Evolutionary conservation across 1,139 yeast genomes (phyloP).

Genomic region (Debaryomycetaceae sp.): DNA sequence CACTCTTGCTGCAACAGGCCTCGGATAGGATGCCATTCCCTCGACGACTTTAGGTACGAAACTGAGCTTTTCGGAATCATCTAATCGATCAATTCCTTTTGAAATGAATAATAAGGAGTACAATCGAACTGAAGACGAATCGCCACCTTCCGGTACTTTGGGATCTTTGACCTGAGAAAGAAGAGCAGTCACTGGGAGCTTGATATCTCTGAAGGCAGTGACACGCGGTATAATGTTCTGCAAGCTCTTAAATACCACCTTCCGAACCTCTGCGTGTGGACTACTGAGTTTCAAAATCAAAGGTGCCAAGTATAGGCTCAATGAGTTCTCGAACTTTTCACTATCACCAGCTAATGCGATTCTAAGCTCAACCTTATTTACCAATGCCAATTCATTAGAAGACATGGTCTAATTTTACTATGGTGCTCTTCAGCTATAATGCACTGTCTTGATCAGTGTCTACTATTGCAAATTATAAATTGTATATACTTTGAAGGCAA

Average conservation of each 20-base stretch:
- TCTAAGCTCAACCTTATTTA: conserved; percentile 78
- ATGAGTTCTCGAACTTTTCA: conserved; percentile 56
- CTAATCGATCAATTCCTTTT: conserved; percentile 57
- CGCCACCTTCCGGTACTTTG: conserved; percentile 36
- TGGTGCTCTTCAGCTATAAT: background rate
- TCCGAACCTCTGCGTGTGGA: conserved; percentile 61
- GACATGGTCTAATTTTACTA: conserved; percentile 22
- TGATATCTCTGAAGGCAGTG: conserved; percentile 50
- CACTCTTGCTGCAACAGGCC: conserved; percentile 51
- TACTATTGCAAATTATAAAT: background rate
- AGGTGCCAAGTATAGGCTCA: conserved; percentile 71
- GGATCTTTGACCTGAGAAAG: conserved; percentile 62
- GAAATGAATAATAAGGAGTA: conserved; percentile 67
- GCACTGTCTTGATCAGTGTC: background rate
- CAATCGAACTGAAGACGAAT: conserved; percentile 53
- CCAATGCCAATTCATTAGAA: conserved; percentile 53
- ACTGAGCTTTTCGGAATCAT: conserved; percentile 24
- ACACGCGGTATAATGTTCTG: conserved; percentile 68
- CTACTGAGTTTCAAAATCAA: conserved; percentile 75
- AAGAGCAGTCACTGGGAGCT: conserved; percentile 61
- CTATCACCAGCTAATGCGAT: conserved; percentile 75
- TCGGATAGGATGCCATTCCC: conserved; percentile 38
- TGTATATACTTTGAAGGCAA: conserved; percentile 1
- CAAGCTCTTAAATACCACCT: conserved; percentile 63
- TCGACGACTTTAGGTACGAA: conserved; percentile 49